Evolutionary conservation across 176 grass and related monocot species (phyloP), one percentile per base, ranked within the genome.

Genomic region (Carex myosuroides): DNA sequence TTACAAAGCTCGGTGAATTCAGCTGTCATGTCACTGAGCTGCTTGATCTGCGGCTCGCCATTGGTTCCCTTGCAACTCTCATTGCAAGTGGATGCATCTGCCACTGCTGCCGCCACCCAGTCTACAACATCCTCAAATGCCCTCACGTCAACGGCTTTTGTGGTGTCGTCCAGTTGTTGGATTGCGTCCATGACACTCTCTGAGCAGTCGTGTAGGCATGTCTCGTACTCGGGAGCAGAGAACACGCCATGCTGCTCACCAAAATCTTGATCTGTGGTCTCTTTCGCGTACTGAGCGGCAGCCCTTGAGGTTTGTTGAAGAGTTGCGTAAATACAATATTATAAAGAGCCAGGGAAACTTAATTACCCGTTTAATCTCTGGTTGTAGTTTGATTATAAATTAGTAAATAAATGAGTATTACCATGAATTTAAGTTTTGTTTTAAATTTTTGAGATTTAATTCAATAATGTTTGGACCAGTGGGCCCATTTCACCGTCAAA

Each of bases 181-280:
- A 89, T 81, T 22, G 89, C 87, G 16, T 66, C 80, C 85, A 86
- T 79, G 79, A 92, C 86, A 79, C 72, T 89, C 3, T 57, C 91
- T 42, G 79, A 10, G 87, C 91, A 95, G 60, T 84, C 79, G 39
- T 89, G 11, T 52, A 92, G 69, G 87, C 93, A 95, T 26, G 13
- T 39, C 17, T 68, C 72, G 29, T 81, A 85, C 65, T 72, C 77
- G 0, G 86, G 72, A 35, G 83, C 80, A 29, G 85, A 64, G 54
- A 39, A 58, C 5, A 3, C 12, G 17, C 16, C 66, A 53, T 72
- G 42, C 21, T 79, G 71, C 79, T 54, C 39, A 14, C 74, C 75
- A 86, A 84, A 93, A 12, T 53, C 10, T 80, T 80, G 5, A 3
- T 80, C 76, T 60, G 80, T 13, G 59, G 88, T 68, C 55, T 84